Evolutionary conservation across 1,139 yeast genomes (phyloP).

Genomic region (Pichia sp.): DNA sequence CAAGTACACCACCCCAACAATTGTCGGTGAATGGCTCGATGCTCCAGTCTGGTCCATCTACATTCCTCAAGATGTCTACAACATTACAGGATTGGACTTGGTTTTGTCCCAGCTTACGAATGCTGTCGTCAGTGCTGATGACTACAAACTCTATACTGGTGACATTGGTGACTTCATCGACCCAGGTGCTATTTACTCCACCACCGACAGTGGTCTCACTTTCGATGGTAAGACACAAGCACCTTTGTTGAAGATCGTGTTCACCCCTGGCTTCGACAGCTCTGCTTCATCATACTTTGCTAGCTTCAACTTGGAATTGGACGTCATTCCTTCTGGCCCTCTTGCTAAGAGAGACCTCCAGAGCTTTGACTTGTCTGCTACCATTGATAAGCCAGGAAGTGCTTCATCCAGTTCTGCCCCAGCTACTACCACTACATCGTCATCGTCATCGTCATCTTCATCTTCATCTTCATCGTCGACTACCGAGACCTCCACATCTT

Average conservation of each 20-base stretch:
- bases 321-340: neutral
- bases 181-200: slow-evolving; percentile 14
- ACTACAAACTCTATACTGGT: slow-evolving; percentile 17
- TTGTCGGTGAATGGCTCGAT: slow-evolving; percentile 10
- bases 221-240: slow-evolving; percentile 19
- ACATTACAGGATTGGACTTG: slow-evolving; percentile 14
- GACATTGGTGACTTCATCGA: slow-evolving; percentile 17
- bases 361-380: slow-evolving; percentile 7
- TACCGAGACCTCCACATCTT: neutral
- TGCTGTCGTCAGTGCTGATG: neutral
- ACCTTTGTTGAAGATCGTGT: slow-evolving; percentile 16
- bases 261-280: slow-evolving; percentile 7
- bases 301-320: slow-evolving; percentile 10
- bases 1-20: slow-evolving; percentile 11
- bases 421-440: slow-evolving; percentile 7
- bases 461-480: slow-evolving; percentile 17
- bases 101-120: neutral
- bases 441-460: slow-evolving; percentile 14
- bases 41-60: slow-evolving; percentile 17
- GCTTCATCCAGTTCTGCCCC: slow-evolving; percentile 2
- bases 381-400: slow-evolving; percentile 12
- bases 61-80: slow-evolving; percentile 15
- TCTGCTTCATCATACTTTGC: slow-evolving; percentile 3
- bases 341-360: slow-evolving; percentile 16
- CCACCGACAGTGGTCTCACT: slow-evolving; percentile 7